These are phyloP conservation scores for Haplosporangium sp. DNA, from an alignment of 371 early-diverging fungal genomes.

Conservation along the genomic window DNA sequence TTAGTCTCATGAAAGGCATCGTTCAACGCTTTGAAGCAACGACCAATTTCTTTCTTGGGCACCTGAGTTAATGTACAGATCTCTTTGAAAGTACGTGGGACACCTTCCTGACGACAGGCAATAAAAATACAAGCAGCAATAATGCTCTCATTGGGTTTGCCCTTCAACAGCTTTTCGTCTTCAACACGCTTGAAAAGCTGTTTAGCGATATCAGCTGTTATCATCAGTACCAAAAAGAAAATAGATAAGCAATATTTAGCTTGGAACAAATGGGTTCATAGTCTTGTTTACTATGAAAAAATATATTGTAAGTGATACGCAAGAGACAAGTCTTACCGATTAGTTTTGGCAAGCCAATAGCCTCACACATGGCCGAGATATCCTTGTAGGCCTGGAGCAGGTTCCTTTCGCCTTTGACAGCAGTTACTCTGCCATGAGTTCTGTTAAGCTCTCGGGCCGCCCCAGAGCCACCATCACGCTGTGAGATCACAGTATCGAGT, in stretches of 20 bases:
- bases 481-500: constrained; percentile 92
- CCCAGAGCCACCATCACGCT: constrained; percentile 85
- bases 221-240: neutral
- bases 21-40: constrained; percentile 86
- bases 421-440: constrained; percentile 79
- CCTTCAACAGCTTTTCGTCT: constrained; percentile 90
- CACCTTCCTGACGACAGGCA: constrained; percentile 94
- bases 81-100: constrained; percentile 98
- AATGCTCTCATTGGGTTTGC: constrained; percentile 92
- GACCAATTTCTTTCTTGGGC: constrained; percentile 91
- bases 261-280: neutral
- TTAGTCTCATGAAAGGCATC: constrained; percentile 71
- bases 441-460: constrained; percentile 80
- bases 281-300: neutral
- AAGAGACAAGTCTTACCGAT: constrained; percentile 66
- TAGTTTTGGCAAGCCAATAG: constrained; percentile 86
- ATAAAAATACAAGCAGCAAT: constrained; percentile 98
- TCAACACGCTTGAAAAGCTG: constrained; percentile 92
- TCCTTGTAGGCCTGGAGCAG: constrained; percentile 93
- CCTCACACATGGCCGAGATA: constrained; percentile 93
- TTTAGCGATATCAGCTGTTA: constrained; percentile 88
- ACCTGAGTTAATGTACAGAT: constrained; percentile 96
- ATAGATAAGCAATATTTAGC: neutral
- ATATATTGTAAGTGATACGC: too few species aligned
- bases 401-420: constrained; percentile 82